Conservation (phyloP, 192 early-diverging fungal species). For the Coemansia sp. region DNA sequence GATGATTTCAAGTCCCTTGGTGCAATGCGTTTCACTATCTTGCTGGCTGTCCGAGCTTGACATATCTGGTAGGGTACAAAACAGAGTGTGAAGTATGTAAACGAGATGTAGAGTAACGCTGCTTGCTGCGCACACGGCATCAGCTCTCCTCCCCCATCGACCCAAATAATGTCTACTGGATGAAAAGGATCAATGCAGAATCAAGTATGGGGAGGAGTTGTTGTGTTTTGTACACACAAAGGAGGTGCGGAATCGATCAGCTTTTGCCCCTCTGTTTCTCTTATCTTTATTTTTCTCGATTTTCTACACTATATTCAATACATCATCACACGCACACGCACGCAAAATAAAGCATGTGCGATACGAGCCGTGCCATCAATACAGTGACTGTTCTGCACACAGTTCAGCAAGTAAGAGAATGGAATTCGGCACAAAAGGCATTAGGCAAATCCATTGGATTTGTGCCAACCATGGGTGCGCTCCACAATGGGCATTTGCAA, state of each 20-base stretch:
- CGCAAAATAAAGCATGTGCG: neutral
- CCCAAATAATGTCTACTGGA: neutral
- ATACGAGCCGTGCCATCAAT: neutral
- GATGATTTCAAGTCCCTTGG: neutral
- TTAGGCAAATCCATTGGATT: conserved; percentile 75
- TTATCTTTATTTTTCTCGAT: neutral
- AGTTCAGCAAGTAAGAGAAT: conserved; percentile 72
- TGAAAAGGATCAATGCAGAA: neutral
- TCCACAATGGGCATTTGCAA: conserved; percentile 86
- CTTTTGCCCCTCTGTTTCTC: too few species aligned
- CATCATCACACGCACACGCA: neutral
- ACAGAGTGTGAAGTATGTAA: neutral
- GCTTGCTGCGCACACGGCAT: too few species aligned
- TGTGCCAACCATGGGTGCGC: conserved; percentile 98
- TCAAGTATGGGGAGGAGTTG: neutral
- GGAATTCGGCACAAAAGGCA: conserved; percentile 59
- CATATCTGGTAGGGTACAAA: neutral
- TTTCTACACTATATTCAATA: neutral
- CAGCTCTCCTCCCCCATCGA: too few species aligned
- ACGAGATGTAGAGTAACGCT: too few species aligned
- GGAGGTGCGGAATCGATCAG: neutral
- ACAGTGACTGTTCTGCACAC: conserved; percentile 61
- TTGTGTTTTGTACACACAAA: too few species aligned
- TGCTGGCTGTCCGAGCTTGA: neutral
- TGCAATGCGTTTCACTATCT: neutral